A percentile compares a stretch with the other conserved stretches of the same genome.
phyloP scores from a whole-genome alignment of 2,329 filamentous ascomycete genomes.

The Rutstroemia sp. region DNA sequence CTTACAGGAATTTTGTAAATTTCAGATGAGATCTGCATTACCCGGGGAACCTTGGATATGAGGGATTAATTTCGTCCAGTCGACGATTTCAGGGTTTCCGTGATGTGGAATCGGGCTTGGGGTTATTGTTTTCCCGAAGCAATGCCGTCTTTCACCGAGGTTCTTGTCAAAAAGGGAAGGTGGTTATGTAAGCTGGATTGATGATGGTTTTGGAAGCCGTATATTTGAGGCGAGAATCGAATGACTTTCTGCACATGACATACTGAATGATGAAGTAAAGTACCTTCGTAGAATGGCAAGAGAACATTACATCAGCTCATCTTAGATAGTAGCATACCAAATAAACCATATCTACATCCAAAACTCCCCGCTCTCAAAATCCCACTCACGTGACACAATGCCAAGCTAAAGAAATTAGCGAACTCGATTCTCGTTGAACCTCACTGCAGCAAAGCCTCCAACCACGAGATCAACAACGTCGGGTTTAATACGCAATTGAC shows the following conservation, averaged over 20 bases:
- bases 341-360: neutral
- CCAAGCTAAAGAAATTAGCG: constrained; percentile 3
- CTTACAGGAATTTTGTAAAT: no score
- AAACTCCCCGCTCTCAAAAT: neutral
- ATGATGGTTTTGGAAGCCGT: no score
- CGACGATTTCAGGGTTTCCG: constrained; percentile 9
- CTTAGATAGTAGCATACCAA: neutral
- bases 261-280: no score
- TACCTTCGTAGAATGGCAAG: neutral
- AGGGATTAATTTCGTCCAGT: constrained; percentile 26
- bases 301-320: neutral
- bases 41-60: constrained; percentile 8
- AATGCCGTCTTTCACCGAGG: neutral
- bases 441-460: constrained; percentile 18
- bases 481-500: constrained; percentile 33
- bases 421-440: neutral
- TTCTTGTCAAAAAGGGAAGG: neutral
- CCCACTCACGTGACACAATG: neutral
- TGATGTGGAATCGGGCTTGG: no score
- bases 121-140: no score
- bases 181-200: no score
- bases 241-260: no score
- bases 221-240: no score
- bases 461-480: constrained; percentile 19
- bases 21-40: no score